phyloP scores from a whole-genome alignment of 164 flowering plant genomes.

The Magnolia changhungtana region DNA sequence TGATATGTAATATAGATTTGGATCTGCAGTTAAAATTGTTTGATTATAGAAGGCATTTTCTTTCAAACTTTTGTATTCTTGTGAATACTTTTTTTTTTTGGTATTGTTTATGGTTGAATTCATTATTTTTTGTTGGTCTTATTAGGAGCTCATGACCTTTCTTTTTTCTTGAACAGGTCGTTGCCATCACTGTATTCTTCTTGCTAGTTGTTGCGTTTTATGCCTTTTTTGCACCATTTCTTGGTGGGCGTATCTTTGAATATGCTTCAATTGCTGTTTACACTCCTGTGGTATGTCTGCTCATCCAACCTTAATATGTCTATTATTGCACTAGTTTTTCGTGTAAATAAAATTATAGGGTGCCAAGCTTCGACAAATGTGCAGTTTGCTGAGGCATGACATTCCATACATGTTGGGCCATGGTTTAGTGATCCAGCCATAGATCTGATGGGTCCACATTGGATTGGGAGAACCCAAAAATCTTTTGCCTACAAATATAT shows the following conservation, averaged over 20 bases:
- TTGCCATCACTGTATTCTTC: conserved; percentile 93
- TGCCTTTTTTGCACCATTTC: conserved; percentile 95
- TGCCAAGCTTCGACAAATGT: not conserved
- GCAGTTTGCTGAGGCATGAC: not conserved
- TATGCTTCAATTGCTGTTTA: conserved; percentile 56
- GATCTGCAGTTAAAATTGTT: too few species aligned
- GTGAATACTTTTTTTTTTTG: too few species aligned
- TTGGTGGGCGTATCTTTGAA: conserved; percentile 79
- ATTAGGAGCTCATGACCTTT: not conserved
- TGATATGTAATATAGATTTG: too few species aligned
- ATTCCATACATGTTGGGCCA: not conserved
- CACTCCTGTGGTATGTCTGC: conserved; percentile 78
- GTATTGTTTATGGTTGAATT: not conserved
- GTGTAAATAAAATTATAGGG: not conserved
- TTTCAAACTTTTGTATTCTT: too few species aligned
- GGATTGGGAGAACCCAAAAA: not conserved
- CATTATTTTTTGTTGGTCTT: not conserved
- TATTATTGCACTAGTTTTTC: not conserved
- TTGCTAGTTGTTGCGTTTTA: conserved; percentile 87
- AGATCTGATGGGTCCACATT: not conserved
- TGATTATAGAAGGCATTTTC: too few species aligned
- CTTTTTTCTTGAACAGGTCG: conserved; percentile 51
- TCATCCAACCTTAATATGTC: not conserved
- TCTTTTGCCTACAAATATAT: not conserved
- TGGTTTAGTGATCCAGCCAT: too few species aligned